These are phyloP conservation scores for Arxiozyma slooffiae DNA, from an alignment of 1,139 yeast genomes.

Conservation along the genomic window DNA sequence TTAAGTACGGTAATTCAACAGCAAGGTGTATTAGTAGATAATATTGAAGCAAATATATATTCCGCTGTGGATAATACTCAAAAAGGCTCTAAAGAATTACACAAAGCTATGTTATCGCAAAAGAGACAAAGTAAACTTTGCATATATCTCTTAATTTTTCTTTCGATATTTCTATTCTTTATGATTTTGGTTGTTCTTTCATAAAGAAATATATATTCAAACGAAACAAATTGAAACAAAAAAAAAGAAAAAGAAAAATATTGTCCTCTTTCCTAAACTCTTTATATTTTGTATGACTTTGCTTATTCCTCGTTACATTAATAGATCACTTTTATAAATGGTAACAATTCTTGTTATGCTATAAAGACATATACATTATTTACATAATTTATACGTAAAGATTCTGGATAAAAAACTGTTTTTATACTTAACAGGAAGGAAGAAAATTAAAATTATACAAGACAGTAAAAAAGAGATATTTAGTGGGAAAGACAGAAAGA, in stretches of 20 bases:
- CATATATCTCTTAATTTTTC: conserved; percentile 57
- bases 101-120: conserved; percentile 73
- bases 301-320: background rate
- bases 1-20: conserved; percentile 72
- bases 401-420: too few species aligned
- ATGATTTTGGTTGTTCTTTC: conserved; percentile 34
- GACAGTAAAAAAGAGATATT: too few species aligned
- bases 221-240: background rate
- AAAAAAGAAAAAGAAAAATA: too few species aligned
- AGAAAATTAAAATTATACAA: too few species aligned
- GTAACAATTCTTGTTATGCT: too few species aligned
- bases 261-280: background rate
- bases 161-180: conserved; percentile 44
- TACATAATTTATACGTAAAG: too few species aligned
- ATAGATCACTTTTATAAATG: background rate
- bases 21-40: conserved; percentile 78
- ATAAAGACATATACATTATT: too few species aligned
- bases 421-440: background rate
- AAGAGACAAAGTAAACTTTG: conserved; percentile 62
- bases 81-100: conserved; percentile 61
- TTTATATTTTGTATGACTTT: too few species aligned
- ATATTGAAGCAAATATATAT: conserved; percentile 77
- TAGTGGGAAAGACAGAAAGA: background rate
- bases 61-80: conserved; percentile 56
- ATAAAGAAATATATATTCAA: background rate